phyloP scores from a whole-genome alignment of 108 stramenopile genomes.

The Phaeodactylum tricornutum region DNA sequence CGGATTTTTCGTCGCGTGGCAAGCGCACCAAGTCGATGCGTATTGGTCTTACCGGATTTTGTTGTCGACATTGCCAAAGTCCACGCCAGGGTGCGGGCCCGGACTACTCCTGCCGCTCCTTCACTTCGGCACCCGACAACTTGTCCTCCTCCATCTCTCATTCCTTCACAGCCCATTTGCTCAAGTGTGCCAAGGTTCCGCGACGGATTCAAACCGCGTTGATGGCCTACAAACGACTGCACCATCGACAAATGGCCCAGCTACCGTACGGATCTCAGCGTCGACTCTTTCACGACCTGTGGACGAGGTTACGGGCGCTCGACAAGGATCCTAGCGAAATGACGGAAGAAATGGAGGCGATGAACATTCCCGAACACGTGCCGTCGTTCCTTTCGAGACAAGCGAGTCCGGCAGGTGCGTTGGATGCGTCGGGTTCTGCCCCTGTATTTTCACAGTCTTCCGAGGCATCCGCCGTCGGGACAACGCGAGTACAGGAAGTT shows the following conservation, averaged over 20 bases:
- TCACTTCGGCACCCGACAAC: slow-evolving; percentile 36
- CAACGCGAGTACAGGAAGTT: too few species aligned
- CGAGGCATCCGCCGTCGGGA: too few species aligned
- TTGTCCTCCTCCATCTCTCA: slow-evolving; percentile 32
- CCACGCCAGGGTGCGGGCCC: background rate
- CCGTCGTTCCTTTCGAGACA: slow-evolving; percentile 13
- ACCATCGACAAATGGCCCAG: slow-evolving; percentile 26
- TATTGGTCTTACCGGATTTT: slow-evolving; percentile 45
- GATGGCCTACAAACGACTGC: slow-evolving; percentile 24
- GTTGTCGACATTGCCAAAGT: slow-evolving; percentile 37
- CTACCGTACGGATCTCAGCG: slow-evolving; percentile 43
- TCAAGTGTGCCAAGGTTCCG: slow-evolving; percentile 28
- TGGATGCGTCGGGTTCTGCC: too few species aligned
- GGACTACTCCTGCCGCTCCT: slow-evolving; percentile 28
- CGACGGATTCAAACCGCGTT: slow-evolving; percentile 22
- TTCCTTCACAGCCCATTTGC: slow-evolving; percentile 32
- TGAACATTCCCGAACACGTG: background rate
- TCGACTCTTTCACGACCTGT: slow-evolving; percentile 28
- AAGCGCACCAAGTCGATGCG: slow-evolving; percentile 40
- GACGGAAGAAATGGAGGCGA: slow-evolving; percentile 5
- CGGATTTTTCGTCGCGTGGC: slow-evolving; percentile 31
- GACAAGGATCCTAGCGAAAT: too few species aligned
- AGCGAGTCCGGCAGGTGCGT: too few species aligned
- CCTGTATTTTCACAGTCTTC: too few species aligned
- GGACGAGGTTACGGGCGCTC: slow-evolving; percentile 28